Evolutionary conservation across 2,329 filamentous ascomycete genomes (phyloP), one percentile per base, ranked within the genome.

Genomic region (Volutella citrinella): DNA sequence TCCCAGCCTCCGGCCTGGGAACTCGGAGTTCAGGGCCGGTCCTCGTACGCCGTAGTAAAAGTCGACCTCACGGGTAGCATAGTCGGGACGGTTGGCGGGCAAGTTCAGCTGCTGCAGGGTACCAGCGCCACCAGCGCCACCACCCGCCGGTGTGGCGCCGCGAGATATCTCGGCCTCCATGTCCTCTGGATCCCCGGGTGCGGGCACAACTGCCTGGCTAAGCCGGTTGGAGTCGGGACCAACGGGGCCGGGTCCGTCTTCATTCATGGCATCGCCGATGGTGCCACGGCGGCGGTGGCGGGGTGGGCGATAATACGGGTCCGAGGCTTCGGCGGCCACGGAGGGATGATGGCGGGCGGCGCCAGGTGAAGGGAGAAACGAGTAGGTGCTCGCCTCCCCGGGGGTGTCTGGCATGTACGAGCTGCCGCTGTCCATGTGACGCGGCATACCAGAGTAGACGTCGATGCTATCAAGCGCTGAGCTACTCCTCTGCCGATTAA

Each of bases 31-130:
- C 10, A 97, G 67, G 2, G 91, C 88, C 14, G 89, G 87, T 0
- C 93, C 93, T 20, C 93, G 80, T 13, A 95, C 85, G 9, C 89
- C 86, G 53, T 98, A 97, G 63, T 97, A 97, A 53, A 95, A 95
- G 59, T 98, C 93, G 1, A 94, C 88, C 61, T 98, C 93, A 36
- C 93, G 83, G 1, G 91, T 93, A 3, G 90, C 84, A 56, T 97
- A 97, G 55, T 98, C 91, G 2, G 85, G 82, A 28, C 80, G 74
- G 15, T 78, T 81, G 3, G 70, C 65, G 21, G 76, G 69, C 20
- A 73, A 59, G 37, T 64, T 58, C 19, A 61, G 41, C 14, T 53
- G 48, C n/a, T n/a, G n/a, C n/a, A n/a, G n/a, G n/a, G 54, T 45
- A 16, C 55, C 53, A 8, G 20, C 20, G 20, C 45, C 49, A 7